Percentiles rank a stretch among this genome's conserved stretches.
These are phyloP conservation scores for Hericium alpestre DNA, from an alignment of 768 basidiomycete species.

Conservation along the genomic window DNA sequence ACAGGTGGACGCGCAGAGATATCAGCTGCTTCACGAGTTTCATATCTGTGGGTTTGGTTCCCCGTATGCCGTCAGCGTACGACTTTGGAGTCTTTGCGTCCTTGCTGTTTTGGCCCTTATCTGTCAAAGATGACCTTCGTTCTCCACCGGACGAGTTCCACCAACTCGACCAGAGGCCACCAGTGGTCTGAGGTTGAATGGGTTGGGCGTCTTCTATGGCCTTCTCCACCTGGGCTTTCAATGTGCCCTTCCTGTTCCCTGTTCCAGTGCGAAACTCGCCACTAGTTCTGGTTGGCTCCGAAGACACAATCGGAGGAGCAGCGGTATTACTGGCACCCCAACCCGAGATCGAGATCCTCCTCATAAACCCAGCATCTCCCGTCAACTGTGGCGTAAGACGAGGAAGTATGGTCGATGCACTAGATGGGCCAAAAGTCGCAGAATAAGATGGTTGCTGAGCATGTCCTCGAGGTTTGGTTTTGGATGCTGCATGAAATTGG, in stretches of 20 bases:
- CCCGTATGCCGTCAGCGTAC: slow-evolving; percentile 54
- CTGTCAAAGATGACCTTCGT: slow-evolving; percentile 19
- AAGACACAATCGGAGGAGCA: slow-evolving; percentile 25
- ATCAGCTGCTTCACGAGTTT: slow-evolving; percentile 71
- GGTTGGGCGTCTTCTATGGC: slow-evolving; percentile 14
- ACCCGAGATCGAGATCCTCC: slow-evolving; percentile 52
- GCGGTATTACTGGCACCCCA: slow-evolving; percentile 36
- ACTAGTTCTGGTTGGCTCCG: slow-evolving; percentile 26
- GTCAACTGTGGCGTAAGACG: slow-evolving; percentile 65
- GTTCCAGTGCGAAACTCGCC: slow-evolving; percentile 25
- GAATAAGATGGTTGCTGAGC: slow-evolving; percentile 28
- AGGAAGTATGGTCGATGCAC: slow-evolving; percentile 45
- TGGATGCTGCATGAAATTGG: slow-evolving; percentile 25
- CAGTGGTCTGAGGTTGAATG: slow-evolving; percentile 58
- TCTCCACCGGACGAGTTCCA: slow-evolving; percentile 62
- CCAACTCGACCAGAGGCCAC: slow-evolving; percentile 67
- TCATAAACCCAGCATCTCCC: slow-evolving; percentile 59
- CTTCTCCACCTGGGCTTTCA: slow-evolving; percentile 1
- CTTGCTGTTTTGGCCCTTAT: slow-evolving; percentile 23
- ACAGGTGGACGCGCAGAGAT: slow-evolving; percentile 73
- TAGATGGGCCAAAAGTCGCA: slow-evolving; percentile 51
- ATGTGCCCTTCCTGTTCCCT: not conserved
- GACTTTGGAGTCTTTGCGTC: slow-evolving; percentile 40
- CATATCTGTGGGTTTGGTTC: slow-evolving; percentile 38
- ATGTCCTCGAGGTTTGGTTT: slow-evolving; percentile 21